These are phyloP conservation scores for Backusella psychrophila DNA, from an alignment of 192 early-diverging fungal species.

Conservation along the genomic window DNA sequence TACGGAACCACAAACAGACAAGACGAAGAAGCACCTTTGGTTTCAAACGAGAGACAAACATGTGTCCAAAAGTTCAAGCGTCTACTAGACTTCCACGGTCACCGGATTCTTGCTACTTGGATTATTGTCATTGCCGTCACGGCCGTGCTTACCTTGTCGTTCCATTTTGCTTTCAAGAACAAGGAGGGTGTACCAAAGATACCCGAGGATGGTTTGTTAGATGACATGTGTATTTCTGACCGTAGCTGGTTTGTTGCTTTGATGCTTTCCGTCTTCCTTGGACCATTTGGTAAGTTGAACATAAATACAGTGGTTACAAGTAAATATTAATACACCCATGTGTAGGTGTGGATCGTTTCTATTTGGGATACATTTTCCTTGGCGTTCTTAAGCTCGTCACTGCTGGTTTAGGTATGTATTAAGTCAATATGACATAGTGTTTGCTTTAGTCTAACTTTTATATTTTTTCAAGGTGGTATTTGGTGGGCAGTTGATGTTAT, in stretches of 20 bases:
- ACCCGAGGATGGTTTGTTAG: slow-evolving; percentile 5
- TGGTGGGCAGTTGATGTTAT: slow-evolving; percentile 43
- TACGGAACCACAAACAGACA: slow-evolving; percentile 30
- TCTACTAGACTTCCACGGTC: slow-evolving; percentile 21
- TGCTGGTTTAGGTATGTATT: slow-evolving; percentile 32
- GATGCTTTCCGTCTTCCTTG: slow-evolving; percentile 49
- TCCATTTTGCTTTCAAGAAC: slow-evolving; percentile 18
- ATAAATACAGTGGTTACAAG: neutral
- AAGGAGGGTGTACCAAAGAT: neutral
- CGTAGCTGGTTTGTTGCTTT: slow-evolving; percentile 47
- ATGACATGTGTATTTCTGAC: slow-evolving; percentile 40
- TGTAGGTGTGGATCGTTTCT: slow-evolving; percentile 50
- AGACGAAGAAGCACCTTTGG: slow-evolving; percentile 32
- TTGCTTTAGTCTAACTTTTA: neutral
- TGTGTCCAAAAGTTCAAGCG: slow-evolving; percentile 23
- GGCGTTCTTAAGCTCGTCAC: slow-evolving; percentile 46
- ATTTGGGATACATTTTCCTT: slow-evolving; percentile 47
- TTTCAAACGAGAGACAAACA: neutral
- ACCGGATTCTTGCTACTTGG: slow-evolving; percentile 30
- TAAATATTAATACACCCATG: neutral
- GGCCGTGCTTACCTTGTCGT: slow-evolving; percentile 23
- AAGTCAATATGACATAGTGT: too few species aligned
- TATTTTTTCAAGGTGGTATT: slow-evolving; percentile 33
- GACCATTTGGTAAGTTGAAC: slow-evolving; percentile 42
- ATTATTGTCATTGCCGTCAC: slow-evolving; percentile 26